Conservation (phyloP, 305 asterid species). For the Euphrasia arctica region DNA sequence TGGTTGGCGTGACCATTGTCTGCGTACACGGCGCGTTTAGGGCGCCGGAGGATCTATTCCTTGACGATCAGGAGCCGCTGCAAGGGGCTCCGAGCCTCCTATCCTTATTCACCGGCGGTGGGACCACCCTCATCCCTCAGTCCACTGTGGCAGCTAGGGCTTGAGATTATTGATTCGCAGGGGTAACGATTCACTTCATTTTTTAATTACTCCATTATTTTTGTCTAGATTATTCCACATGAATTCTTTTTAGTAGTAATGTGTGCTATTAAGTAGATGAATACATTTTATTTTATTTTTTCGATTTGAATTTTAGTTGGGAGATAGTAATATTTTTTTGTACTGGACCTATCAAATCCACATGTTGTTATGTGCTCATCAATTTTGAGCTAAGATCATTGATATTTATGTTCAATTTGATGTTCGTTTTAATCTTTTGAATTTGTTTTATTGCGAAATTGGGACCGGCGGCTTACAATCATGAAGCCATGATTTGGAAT, state of each 20-base stretch:
- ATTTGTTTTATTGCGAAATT: not conserved
- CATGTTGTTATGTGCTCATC: not conserved
- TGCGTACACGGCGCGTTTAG: conserved; percentile 75
- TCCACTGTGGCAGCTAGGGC: conserved; percentile 50
- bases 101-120: conserved; percentile 54
- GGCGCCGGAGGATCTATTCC: conserved; percentile 80
- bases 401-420: not conserved
- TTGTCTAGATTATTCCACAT: not conserved
- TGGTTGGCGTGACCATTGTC: conserved; percentile 68
- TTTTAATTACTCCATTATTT: not conserved
- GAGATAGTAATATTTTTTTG: not conserved
- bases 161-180: conserved; percentile 29
- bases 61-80: conserved; percentile 71
- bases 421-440: not conserved
- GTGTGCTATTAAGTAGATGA: conserved; percentile 7
- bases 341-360: not conserved
- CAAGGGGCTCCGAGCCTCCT: conserved; percentile 51
- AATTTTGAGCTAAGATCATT: conserved; percentile 1
- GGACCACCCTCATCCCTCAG: conserved; percentile 36
- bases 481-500: not conserved
- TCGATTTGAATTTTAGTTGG: not conserved
- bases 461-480: not conserved
- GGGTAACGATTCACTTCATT: conserved; percentile 15
- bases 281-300: not conserved
- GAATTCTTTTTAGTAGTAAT: not conserved